A percentile compares a stretch with the other conserved stretches of the same genome.
Evolutionary conservation across 345 rosid species (phyloP).

Genomic region (Citrus maxima): DNA sequence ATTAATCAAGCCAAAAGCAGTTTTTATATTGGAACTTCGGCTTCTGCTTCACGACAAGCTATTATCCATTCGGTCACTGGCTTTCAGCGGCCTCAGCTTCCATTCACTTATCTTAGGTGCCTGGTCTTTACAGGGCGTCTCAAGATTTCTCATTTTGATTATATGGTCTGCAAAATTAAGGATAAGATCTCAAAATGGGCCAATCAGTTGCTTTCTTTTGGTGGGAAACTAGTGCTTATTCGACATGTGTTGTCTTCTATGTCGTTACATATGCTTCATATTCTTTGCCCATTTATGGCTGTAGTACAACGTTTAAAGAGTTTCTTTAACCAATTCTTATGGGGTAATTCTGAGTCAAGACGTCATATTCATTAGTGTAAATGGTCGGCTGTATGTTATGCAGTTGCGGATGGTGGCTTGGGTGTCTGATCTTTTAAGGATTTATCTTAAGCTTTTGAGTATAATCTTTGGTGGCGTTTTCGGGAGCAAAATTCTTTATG

Average conservation of each 20-base stretch:
- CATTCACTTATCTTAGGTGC: too few species aligned
- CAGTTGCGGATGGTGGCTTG: fast-evolving
- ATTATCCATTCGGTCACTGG: fast-evolving
- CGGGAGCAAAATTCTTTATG: fast-evolving
- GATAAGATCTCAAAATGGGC: too few species aligned
- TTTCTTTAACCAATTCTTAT: background rate
- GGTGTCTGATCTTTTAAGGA: background rate
- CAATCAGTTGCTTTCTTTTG: fast-evolving
- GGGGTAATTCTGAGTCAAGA: background rate
- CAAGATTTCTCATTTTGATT: too few species aligned
- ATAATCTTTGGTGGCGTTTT: background rate
- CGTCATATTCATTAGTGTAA: fast-evolving
- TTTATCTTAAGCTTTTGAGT: background rate
- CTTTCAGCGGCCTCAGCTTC: background rate
- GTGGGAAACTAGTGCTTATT: too few species aligned
- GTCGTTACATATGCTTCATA: fast-evolving
- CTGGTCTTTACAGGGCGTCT: fast-evolving
- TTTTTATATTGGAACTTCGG: background rate
- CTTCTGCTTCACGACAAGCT: fast-evolving
- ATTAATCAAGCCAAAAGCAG: too few species aligned
- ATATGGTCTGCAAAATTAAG: too few species aligned
- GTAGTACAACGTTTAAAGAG: fast-evolving
- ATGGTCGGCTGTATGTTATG: background rate
- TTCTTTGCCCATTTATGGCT: fast-evolving
- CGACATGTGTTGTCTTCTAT: too few species aligned